Conservation (phyloP, 140 eudicot species). For the Anethum foeniculum region DNA sequence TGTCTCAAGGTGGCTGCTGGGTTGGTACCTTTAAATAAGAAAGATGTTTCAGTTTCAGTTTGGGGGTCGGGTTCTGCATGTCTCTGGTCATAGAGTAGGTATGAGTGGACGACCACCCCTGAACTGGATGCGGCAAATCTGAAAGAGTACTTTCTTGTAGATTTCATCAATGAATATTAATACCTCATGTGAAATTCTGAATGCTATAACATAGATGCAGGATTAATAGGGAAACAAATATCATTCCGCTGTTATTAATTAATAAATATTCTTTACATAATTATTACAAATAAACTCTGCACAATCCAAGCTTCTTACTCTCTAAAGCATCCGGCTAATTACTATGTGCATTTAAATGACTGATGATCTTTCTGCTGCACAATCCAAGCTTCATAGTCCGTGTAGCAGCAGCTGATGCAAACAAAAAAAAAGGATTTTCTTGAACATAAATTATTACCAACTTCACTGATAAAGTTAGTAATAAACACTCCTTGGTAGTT, state of each 20-base stretch:
- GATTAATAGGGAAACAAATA: not conserved
- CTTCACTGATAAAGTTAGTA: constrained; percentile 6
- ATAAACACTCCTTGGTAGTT: not conserved
- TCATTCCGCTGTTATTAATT: not conserved
- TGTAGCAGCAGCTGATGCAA: constrained; percentile 14
- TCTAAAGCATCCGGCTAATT: not conserved
- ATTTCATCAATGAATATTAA: not conserved
- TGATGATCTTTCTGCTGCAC: not conserved
- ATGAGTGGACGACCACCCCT: not conserved
- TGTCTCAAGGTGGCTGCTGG: not conserved
- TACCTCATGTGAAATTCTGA: not conserved
- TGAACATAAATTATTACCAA: constrained; percentile 9
- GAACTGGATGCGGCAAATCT: not conserved
- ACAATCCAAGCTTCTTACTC: not conserved
- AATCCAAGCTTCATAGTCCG: constrained; percentile 12
- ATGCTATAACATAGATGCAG: not conserved
- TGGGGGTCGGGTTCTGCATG: not conserved
- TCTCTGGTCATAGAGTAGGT: not conserved
- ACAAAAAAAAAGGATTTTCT: not conserved
- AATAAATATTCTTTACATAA: not conserved
- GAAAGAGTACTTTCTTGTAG: not conserved
- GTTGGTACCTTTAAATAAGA: not conserved
- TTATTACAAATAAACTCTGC: not conserved
- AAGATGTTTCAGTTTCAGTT: not conserved
- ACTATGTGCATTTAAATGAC: not conserved